Percentiles rank a stretch among this genome's conserved stretches.
These are phyloP conservation scores for Populus tomentosa DNA, from an alignment of 441 rosid genomes.

Conservation along the genomic window DNA sequence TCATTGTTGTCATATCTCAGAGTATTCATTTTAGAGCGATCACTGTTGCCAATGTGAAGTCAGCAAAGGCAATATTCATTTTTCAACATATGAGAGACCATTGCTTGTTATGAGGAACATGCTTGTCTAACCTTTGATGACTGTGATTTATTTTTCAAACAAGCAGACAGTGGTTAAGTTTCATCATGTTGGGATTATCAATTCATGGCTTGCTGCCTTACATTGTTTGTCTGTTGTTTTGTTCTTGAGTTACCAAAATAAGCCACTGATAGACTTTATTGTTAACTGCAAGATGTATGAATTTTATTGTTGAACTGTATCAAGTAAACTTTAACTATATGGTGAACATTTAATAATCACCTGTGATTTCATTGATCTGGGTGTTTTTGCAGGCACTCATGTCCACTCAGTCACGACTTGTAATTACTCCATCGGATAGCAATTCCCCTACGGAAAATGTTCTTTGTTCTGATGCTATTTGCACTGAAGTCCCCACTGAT, in stretches of 20 bases:
- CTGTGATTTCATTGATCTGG: slow-evolving; percentile 15
- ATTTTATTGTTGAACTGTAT: neutral
- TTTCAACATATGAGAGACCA: neutral
- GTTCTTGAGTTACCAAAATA: neutral
- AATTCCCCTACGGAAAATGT: slow-evolving; percentile 54
- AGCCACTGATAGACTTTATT: neutral
- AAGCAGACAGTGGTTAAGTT: neutral
- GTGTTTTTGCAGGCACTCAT: slow-evolving; percentile 65
- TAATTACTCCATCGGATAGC: slow-evolving; percentile 70
- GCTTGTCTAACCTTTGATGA: neutral
- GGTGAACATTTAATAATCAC: neutral
- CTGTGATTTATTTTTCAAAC: neutral
- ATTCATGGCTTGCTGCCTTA: neutral
- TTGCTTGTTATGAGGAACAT: neutral
- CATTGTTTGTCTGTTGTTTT: neutral
- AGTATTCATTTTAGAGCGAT: neutral
- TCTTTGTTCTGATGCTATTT: slow-evolving; percentile 76
- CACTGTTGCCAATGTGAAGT: neutral
- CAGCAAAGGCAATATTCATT: neutral
- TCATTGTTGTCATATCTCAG: neutral
- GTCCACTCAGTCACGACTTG: slow-evolving; percentile 82
- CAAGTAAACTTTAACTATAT: neutral
- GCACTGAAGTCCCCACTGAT: slow-evolving; percentile 80
- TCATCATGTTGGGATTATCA: neutral
- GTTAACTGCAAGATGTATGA: neutral